phyloP scores from a whole-genome alignment of 23 red algal species.

The Pyropia yezoensis region DNA sequence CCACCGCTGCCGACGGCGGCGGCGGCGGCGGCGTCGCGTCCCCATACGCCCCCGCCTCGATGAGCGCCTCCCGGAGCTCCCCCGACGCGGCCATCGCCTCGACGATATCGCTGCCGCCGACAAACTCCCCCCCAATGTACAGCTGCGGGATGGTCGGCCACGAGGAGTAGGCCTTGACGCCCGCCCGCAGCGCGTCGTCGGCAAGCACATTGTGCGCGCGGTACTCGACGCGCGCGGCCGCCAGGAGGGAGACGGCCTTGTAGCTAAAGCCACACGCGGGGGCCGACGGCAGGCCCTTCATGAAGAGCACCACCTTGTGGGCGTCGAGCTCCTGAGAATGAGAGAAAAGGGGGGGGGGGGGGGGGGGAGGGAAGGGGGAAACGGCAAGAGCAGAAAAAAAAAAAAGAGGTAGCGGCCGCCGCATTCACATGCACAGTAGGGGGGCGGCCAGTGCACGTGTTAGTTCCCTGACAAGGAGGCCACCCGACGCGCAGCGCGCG shows the following conservation, averaged over 20 bases:
- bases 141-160: conserved; percentile 99
- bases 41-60: conserved; percentile 8
- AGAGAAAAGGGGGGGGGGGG: too few relatives aligned
- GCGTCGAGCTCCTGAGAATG: conserved; percentile 16
- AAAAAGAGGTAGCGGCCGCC: too few relatives aligned
- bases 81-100: conserved; percentile 59
- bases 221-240: conserved; percentile 64
- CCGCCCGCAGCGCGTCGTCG: conserved; percentile 59
- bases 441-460: too few relatives aligned
- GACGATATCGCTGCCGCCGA: conserved; percentile 92
- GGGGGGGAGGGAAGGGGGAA: too few relatives aligned
- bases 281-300: conserved; percentile 88
- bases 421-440: too few relatives aligned
- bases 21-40: background rate
- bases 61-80: conserved; percentile 26
- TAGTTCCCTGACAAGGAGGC: too few relatives aligned
- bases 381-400: too few relatives aligned
- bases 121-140: conserved; percentile 85
- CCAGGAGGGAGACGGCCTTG: conserved; percentile 75
- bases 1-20: too few relatives aligned
- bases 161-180: conserved; percentile 67
- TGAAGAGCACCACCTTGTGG: conserved; percentile 87
- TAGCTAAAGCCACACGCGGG: conserved; percentile 91
- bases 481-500: too few relatives aligned
- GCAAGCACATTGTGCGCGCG: conserved; percentile 79